Percentiles rank a stretch among this genome's conserved stretches.
Evolutionary conservation across 352 stramenopile species (phyloP).

Genomic region (Nannochloropsis limnetica): DNA sequence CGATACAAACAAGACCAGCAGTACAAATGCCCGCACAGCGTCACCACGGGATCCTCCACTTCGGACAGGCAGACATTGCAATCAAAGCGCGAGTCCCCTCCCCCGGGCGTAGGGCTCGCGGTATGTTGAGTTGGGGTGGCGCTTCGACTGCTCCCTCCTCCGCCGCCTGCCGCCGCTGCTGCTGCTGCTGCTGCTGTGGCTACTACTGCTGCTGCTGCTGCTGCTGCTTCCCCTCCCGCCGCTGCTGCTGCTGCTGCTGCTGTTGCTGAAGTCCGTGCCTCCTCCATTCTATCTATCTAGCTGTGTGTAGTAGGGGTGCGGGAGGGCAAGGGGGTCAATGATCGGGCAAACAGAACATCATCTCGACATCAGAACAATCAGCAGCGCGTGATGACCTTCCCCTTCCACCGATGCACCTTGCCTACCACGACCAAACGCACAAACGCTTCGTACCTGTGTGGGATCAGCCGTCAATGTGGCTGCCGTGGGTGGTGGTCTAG

Average conservation of each 20-base stretch:
- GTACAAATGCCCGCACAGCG: slow-evolving; percentile 75
- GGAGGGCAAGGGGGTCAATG: too few species aligned
- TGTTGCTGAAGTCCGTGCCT: not conserved
- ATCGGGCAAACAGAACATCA: not conserved
- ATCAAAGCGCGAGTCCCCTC: slow-evolving; percentile 58
- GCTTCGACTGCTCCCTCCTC: not conserved
- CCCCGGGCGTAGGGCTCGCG: not conserved
- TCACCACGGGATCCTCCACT: slow-evolving; percentile 72
- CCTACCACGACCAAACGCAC: not conserved
- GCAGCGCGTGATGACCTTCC: too few species aligned
- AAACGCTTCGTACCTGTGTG: not conserved
- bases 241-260: not conserved
- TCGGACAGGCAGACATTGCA: slow-evolving; percentile 78
- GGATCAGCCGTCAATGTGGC: not conserved
- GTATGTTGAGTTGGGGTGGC: slow-evolving; percentile 23
- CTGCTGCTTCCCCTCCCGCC: not conserved
- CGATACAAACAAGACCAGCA: slow-evolving; percentile 58
- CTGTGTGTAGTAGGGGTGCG: too few species aligned
- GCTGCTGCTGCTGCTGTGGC: too few species aligned
- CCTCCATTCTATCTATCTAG: not conserved
- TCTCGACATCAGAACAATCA: too few species aligned
- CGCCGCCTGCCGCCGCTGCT: not conserved
- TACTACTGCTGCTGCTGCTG: too few species aligned
- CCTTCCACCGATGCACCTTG: not conserved
- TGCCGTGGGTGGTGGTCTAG: not conserved